Evolutionary conservation across 768 basidiomycete genomes (phyloP).

Genomic region (Phlebiopsis flavidoalba): DNA sequence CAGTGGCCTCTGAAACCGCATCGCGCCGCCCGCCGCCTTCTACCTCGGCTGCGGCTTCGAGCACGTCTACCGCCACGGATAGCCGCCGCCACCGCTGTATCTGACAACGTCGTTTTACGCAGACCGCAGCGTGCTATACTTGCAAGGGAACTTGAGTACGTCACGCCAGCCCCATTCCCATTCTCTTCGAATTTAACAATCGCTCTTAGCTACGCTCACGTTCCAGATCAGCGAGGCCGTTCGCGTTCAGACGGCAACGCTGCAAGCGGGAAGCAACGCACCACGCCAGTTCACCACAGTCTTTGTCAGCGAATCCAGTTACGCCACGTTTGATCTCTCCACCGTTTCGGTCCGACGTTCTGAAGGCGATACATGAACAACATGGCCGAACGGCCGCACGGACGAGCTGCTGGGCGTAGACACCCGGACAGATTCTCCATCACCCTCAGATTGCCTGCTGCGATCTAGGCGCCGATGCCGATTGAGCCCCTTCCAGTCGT

Average conservation of each 20-base stretch:
- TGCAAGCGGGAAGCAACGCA: slow-evolving; percentile 31
- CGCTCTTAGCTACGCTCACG: slow-evolving; percentile 27
- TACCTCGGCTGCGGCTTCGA: no score
- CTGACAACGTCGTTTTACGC: neutral
- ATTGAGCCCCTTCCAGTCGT: slow-evolving; percentile 24
- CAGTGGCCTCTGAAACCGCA: no score
- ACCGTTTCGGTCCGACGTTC: slow-evolving; percentile 25
- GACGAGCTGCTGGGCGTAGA: no score
- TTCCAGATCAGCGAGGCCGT: slow-evolving; percentile 39
- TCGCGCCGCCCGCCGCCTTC: no score
- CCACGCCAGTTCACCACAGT: no score
- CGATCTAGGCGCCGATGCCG: no score
- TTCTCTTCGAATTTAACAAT: neutral
- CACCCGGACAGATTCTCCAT: no score
- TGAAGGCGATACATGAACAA: slow-evolving; percentile 23
- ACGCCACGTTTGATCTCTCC: slow-evolving; percentile 27
- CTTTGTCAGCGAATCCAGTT: slow-evolving; percentile 35
- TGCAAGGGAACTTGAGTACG: slow-evolving; percentile 9
- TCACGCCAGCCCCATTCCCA: neutral
- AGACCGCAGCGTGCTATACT: slow-evolving; percentile 2
- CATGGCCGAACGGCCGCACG: slow-evolving; percentile 34
- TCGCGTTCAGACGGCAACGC: slow-evolving; percentile 34
- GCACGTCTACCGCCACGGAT: neutral
- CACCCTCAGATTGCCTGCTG: slow-evolving; percentile 31
- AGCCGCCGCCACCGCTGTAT: neutral